phyloP scores from a whole-genome alignment of 371 early-diverging fungal species.

The Zopfochytrium polystomum region DNA sequence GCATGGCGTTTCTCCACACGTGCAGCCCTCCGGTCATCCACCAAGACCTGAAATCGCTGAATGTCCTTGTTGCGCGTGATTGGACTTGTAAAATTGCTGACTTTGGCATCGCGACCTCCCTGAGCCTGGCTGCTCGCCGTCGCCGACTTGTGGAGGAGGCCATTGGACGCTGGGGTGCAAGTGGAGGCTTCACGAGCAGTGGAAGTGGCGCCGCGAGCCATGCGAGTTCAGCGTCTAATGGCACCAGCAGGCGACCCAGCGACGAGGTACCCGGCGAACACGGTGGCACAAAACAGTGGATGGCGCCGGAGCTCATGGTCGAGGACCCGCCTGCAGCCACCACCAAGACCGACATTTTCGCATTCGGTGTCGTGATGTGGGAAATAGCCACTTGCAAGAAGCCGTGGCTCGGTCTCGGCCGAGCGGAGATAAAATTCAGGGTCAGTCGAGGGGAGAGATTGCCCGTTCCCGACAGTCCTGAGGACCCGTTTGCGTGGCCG shows the following conservation, averaged over 20 bases:
- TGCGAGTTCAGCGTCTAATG: too few species aligned
- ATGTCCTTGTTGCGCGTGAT: conserved; percentile 14
- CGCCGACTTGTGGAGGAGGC: not conserved
- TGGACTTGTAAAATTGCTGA: conserved; percentile 17
- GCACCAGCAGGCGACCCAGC: too few species aligned
- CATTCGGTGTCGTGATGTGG: conserved; percentile 24
- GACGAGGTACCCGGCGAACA: too few species aligned
- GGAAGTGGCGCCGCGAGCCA: too few species aligned
- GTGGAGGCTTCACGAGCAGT: too few species aligned
- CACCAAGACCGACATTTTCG: conserved; percentile 18
- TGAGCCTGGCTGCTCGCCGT: not conserved
- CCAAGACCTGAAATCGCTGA: conserved; percentile 17
- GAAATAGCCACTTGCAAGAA: conserved; percentile 12
- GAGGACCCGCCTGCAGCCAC: not conserved
- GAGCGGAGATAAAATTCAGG: not conserved
- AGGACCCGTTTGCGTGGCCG: conserved; percentile 4
- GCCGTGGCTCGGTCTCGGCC: conserved; percentile 14
- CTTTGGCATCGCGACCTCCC: conserved; percentile 17
- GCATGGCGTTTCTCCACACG: conserved; percentile 13
- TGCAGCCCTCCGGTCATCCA: conserved; percentile 17
- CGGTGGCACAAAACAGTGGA: conserved; percentile 24
- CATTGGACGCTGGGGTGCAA: not conserved
- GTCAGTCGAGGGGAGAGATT: conserved; percentile 5
- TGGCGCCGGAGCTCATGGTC: conserved; percentile 17
- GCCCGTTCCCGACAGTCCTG: too few species aligned